phyloP scores from a whole-genome alignment of 2,329 filamentous ascomycete species.

The Purpureocillium lavendulum region DNA sequence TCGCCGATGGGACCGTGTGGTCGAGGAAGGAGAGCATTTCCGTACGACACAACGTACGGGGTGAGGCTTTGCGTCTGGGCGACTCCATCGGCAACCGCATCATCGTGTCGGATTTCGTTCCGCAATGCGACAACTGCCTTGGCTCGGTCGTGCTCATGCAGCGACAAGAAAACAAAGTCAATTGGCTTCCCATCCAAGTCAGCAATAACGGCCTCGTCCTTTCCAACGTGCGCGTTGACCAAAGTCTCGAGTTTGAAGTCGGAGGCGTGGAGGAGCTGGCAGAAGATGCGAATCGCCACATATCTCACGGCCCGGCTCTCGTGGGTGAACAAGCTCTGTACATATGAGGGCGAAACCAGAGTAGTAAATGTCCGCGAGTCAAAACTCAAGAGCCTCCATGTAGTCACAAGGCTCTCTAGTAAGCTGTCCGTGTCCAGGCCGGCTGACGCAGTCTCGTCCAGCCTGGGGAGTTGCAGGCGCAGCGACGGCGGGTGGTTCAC shows the following conservation, averaged over 20 bases:
- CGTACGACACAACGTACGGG: slow-evolving; percentile 55
- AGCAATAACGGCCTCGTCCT: slow-evolving; percentile 52
- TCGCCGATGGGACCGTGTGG: slow-evolving; percentile 40
- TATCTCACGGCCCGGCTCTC: slow-evolving; percentile 58
- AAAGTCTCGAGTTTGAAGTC: slow-evolving; percentile 71
- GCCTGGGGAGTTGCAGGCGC: slow-evolving; percentile 18
- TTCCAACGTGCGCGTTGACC: slow-evolving; percentile 55
- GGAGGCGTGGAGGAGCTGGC: slow-evolving; percentile 68
- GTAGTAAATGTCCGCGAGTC: slow-evolving; percentile 60
- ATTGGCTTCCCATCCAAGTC: slow-evolving; percentile 67
- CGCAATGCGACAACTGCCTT: slow-evolving; percentile 35
- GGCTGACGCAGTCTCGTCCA: slow-evolving; percentile 18
- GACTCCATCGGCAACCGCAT: slow-evolving; percentile 5
- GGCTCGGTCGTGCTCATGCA: slow-evolving; percentile 48
- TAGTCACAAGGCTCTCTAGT: slow-evolving; percentile 29
- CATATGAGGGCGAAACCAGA: slow-evolving; percentile 54
- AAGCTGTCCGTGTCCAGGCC: slow-evolving; percentile 13
- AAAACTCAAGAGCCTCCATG: slow-evolving; percentile 73
- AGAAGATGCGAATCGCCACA: slow-evolving; percentile 74
- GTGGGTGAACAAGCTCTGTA: slow-evolving; percentile 62
- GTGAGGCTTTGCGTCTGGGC: slow-evolving; percentile 39
- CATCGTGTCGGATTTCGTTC: slow-evolving; percentile 22
- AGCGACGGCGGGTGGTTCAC: slow-evolving; percentile 12
- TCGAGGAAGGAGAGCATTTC: slow-evolving; percentile 58
- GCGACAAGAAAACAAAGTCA: slow-evolving; percentile 67